A percentile compares a stretch with the other conserved stretches of the same genome.
Evolutionary conservation across 352 stramenopile species (phyloP).

Genomic region (Elongisporangium senticosum): DNA sequence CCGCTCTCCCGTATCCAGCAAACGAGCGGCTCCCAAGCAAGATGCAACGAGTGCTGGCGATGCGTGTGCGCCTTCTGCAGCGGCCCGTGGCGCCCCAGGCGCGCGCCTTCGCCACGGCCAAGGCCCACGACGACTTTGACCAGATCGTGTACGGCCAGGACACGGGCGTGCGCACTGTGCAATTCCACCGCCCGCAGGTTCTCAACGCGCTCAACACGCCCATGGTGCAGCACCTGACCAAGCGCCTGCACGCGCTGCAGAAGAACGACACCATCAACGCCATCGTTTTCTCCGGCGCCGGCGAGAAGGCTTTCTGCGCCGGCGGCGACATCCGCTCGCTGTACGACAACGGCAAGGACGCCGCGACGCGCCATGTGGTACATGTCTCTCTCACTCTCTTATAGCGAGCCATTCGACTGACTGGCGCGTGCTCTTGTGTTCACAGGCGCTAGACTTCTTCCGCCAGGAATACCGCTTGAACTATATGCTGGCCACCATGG

Average conservation of each 20-base stretch:
- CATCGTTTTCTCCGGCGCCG: slow-evolving; percentile 76
- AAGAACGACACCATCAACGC: slow-evolving; percentile 72
- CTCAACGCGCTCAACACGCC: slow-evolving; percentile 90
- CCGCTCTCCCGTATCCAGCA: neutral
- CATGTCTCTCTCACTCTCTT: neutral
- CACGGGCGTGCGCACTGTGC: slow-evolving; percentile 70
- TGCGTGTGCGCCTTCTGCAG: slow-evolving; percentile 56
- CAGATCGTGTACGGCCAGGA: slow-evolving; percentile 80
- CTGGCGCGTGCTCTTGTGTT: neutral
- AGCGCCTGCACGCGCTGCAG: slow-evolving; percentile 81
- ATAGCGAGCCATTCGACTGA: neutral
- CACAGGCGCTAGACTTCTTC: slow-evolving; percentile 89
- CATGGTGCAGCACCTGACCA: slow-evolving; percentile 89
- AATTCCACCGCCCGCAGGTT: slow-evolving; percentile 89
- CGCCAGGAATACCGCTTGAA: slow-evolving; percentile 95
- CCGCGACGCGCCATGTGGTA: slow-evolving; percentile 54
- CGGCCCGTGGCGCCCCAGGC: slow-evolving; percentile 24
- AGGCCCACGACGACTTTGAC: slow-evolving; percentile 33
- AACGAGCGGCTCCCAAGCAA: slow-evolving; percentile 2
- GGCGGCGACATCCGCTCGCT: slow-evolving; percentile 93
- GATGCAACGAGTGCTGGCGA: slow-evolving; percentile 45
- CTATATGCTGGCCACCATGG: slow-evolving; percentile 79
- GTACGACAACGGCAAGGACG: slow-evolving; percentile 76
- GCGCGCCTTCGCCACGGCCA: slow-evolving; percentile 22
- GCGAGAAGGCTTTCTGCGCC: slow-evolving; percentile 91